Evolutionary conservation across 345 rosid species (phyloP).

Genomic region (Turnera subulata): DNA sequence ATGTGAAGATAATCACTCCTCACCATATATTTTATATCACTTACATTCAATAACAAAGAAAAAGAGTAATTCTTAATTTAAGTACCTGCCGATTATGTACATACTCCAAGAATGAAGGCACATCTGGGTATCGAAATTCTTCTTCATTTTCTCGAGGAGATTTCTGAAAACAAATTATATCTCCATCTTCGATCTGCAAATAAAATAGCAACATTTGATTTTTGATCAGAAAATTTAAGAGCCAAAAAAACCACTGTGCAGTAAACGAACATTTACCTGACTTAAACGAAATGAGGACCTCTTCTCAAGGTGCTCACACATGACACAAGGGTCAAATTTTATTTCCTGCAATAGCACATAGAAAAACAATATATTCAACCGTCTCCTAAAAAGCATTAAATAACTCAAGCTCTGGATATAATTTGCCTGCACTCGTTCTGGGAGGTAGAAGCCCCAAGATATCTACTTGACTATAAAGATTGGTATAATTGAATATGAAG

Average conservation of each 20-base stretch:
- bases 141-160: slow-evolving; percentile 45
- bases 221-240: background rate
- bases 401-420: too few relatives aligned
- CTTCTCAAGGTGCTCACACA: slow-evolving; percentile 90
- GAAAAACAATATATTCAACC: background rate
- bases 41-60: background rate
- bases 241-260: background rate
- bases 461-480: too few relatives aligned
- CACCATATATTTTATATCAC: background rate
- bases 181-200: slow-evolving; percentile 90
- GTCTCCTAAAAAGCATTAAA: too few relatives aligned
- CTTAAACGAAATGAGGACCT: slow-evolving; percentile 57
- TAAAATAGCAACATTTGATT: slow-evolving; percentile 1
- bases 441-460: too few relatives aligned
- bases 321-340: slow-evolving; percentile 84
- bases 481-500: too few relatives aligned
- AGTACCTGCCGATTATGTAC: slow-evolving; percentile 93
- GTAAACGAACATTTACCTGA: slow-evolving; percentile 46
- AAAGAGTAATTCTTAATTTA: background rate
- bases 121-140: slow-evolving; percentile 60
- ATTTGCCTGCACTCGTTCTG: too few relatives aligned
- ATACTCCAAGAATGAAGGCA: slow-evolving; percentile 85
- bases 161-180: slow-evolving; percentile 93
- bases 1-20: too few relatives aligned
- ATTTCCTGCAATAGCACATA: slow-evolving; percentile 58